A percentile compares a stretch with the other conserved stretches of the same genome.
phyloP scores from a whole-genome alignment of 148 eudicot species.

The Amaranthus palmeri region DNA sequence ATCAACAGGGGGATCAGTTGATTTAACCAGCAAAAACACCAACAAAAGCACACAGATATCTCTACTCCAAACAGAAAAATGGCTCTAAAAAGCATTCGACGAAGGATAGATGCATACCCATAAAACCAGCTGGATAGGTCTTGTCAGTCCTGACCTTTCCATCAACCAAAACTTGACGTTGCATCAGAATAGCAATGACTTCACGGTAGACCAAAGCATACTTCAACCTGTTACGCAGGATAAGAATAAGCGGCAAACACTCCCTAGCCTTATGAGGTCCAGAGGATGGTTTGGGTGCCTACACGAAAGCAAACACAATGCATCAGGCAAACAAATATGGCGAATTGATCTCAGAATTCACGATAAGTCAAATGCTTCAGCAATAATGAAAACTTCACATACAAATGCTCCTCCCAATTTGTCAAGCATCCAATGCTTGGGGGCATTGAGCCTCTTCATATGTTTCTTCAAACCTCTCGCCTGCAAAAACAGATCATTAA shows the following conservation, averaged over 20 bases:
- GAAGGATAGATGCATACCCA: conserved; percentile 34
- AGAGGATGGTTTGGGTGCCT: conserved; percentile 65
- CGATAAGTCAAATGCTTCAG: neutral
- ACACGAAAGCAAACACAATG: conserved; percentile 17
- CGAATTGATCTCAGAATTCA: neutral
- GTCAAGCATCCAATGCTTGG: conserved; percentile 60
- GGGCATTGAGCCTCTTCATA: conserved; percentile 68
- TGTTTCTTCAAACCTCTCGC: conserved; percentile 63
- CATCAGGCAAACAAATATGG: neutral
- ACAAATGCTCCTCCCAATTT: conserved; percentile 56
- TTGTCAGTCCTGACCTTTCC: conserved; percentile 46
- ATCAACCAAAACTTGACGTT: conserved; percentile 49
- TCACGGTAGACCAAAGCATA: conserved; percentile 52
- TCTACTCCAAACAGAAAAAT: neutral
- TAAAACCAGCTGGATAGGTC: conserved; percentile 52
- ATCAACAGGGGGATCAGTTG: too few species aligned
- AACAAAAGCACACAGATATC: too few species aligned
- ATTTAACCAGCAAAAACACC: too few species aligned
- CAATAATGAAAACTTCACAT: neutral
- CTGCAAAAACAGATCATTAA: conserved; percentile 13
- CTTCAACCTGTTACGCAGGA: conserved; percentile 53
- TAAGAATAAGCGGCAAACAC: conserved; percentile 52
- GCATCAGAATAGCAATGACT: conserved; percentile 49
- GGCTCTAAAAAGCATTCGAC: neutral
- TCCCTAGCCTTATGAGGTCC: conserved; percentile 62